Base-by-base conservation (phyloP, 805 yeast genomes). In the Cyberlindnera subsufficiens region DNA sequence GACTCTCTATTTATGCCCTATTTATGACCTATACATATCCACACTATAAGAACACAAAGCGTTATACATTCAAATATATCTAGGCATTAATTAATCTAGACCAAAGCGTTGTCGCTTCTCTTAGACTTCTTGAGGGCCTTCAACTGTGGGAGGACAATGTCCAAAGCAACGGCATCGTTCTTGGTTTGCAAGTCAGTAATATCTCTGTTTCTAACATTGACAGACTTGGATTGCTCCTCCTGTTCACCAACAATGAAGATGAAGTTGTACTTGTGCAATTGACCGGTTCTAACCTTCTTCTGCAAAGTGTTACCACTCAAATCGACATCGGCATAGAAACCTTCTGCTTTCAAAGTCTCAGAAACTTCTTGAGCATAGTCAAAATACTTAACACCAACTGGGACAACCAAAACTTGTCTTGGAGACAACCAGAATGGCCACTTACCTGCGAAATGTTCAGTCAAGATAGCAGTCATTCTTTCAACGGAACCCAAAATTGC, bases 341-440 rank as follows among this genome's bases (percentile, higher is more conserved):
- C 91, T 53, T 80, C 79, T 44, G 69, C 72, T 61, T 84, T 82
- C 62, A 83, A 71, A 52, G 66, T 65, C 59, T 84, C 78, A 58
- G 82, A 80, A 52, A 93, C 85, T 55, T 78, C 71, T 65, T 83
- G 81, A 35, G 98, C 99, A 61, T 93, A 93, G 52, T 82, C 96
- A 60, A 74, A 80, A 74, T 83, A 91, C 67, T 86, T 88, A 51
- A 86, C 95, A 61, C 96, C 97, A 56, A 93, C 97, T 55, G 99
- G 99, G 27, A 93, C 93, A 58, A 93, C 95, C 57, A 91, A 74
- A 45, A 91, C 78, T 72, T 93, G 99, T 73, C 99, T 85, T 60
- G 99, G 99, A n/a, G 98, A 90, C 63, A 93, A 76, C 99, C 99
- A 93, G 77, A 93, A 87, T 61, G 99, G 99, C 99, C 99, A 93